Base-by-base conservation (phyloP, 2,329 filamentous ascomycete species). In the Immersiporthe knoxdaviesiana region DNA sequence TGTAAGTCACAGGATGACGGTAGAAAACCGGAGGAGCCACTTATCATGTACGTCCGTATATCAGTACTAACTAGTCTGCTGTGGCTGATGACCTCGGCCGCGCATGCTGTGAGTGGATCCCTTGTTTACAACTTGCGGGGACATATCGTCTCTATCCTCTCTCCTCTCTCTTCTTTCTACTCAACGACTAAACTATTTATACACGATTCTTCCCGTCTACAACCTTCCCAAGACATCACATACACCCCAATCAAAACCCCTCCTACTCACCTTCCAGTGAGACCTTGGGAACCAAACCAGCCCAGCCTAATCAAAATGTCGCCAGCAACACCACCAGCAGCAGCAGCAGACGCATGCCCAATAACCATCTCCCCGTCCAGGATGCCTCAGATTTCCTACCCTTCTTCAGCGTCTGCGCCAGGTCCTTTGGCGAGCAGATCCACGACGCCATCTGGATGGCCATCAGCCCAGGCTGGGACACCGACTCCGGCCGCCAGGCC, bases 391-490 rank as follows among this genome's bases (percentile, higher is more conserved):
- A 50, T 5, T 47, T 63, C 39, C 7, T 27, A 8, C 24, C 61
- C 14, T 47, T 47, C 39, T 63, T 47, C 61, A 30, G 32, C 27
- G 41, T 63, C 71, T 67, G 78, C 16, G 75, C 76, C 67, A 78
- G 78, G 69, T 77, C 80, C 7, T 89, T 89, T 70, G 87, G 85
- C 32, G 74, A 74, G 21, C 87, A 89, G 73, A 78, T 78, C 16
- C 76, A 77, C 37, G 87, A 89, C 74, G 79, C 78, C 8, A 76
- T 88, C 65, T 89, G 84, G 84, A 79, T 78, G 1, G 77, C 78
- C 70, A 79, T 84, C 77, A 86, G 86, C 69, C 86, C 86, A 0
- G 83, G 79, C 24, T 89, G 86, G 86, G 81, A 88, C 47, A 86
- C 83, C 0, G 77, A 82, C 6, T 76, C 79, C 18, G 86, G 86